Evolutionary conservation across 1,139 yeast genomes (phyloP), one percentile per base, ranked within the genome.

Genomic region (Yamadazyma triangularis): DNA sequence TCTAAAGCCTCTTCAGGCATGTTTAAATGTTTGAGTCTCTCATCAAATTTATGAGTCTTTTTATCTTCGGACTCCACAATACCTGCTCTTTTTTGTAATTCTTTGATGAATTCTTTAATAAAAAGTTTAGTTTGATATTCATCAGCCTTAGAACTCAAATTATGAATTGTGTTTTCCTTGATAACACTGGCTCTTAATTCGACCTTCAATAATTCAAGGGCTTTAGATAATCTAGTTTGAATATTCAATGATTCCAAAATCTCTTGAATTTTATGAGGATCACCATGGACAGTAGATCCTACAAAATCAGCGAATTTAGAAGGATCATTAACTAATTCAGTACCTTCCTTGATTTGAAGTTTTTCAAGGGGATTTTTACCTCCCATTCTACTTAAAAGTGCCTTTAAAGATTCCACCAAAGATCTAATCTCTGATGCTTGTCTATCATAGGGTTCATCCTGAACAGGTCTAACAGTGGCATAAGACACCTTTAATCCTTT

Each of bases 21-120:
- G 32, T 73, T 78, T 48, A 89, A 67, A 39, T 78, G 73, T 38
- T 78, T 77, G 25, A 84, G 80, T 39, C 95, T 71, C 51, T 85
- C 89, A 40, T 80, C 83, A 51, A 86, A 87, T 45, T 86, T 89
- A 28, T 70, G 67, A 29, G 85, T 77, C 37, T 85, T 67, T 49
- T 85, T 83, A 46, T 85, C 91, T 53, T 91, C 84, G 20, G 89
- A 85, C 53, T 87, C 95, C 38, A 81, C 88, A 38, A 86, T 77
- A 2, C 97, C 97, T 2, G 70, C 70, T 27, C 64, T 56, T 40
- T 67, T 63, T 36, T 64, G 66, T 28, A 93, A 70, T 52, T 89
- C 96, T 50, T 85, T 81, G 51, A 88, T 87, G 52, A 88, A 88
- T 38, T 68, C 73, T 40, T 63, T 64, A 16, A 68, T 60, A 42